Evolutionary conservation across 768 basidiomycete species (phyloP), one percentile per base, ranked within the genome.

Genomic region (Leccinum variicolor): DNA sequence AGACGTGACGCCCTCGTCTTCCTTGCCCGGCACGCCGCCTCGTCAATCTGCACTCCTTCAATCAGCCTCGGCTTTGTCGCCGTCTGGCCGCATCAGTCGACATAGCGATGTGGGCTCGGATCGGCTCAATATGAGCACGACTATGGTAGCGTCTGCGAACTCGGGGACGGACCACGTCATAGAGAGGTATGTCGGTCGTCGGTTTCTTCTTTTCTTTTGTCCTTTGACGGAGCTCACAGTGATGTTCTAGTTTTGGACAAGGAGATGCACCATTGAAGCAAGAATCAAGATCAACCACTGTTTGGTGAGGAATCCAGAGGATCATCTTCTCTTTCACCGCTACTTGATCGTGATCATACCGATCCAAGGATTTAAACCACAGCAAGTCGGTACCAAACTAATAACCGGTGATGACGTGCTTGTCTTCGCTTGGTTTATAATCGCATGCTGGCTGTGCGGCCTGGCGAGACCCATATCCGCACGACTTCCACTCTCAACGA

Each of bases 1-100:
- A 10, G 83, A 85, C 46, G 74, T 84, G 58, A 87, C 92, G 0
- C 91, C 91, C 8, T 77, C 79, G 15, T 83, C 86, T 4, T 90
- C 90, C 8, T 75, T 85, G 36, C 89, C 90, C 29, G 85, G 87
- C 29, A 89, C 89, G 43, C 90, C 90, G 4, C 74, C 81, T 9
- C 64, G 78, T 28, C 77, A 81, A 34, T 69, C 67, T 28, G 61
- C 70, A 11, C 65, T 69, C 8, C 68, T 75, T 3, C 69, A 78
- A 43, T 76, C 77, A 2, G 69, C 73, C 3, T 73, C 72, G 41
- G 66, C 74, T 2, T 65, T 75, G 11, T 75, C 75, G 15, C 63
- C 72, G 2, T 87, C 87, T 36, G 89, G 89, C 19, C 76, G 89
- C 48, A 77, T 76, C 31, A 91, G 91, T 66, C 77, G 88, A 60